A percentile compares a stretch with the other conserved stretches of the same genome.
phyloP scores from a whole-genome alignment of 1,284 basidiomycete genomes.

The Rhizopogon parksii region DNA sequence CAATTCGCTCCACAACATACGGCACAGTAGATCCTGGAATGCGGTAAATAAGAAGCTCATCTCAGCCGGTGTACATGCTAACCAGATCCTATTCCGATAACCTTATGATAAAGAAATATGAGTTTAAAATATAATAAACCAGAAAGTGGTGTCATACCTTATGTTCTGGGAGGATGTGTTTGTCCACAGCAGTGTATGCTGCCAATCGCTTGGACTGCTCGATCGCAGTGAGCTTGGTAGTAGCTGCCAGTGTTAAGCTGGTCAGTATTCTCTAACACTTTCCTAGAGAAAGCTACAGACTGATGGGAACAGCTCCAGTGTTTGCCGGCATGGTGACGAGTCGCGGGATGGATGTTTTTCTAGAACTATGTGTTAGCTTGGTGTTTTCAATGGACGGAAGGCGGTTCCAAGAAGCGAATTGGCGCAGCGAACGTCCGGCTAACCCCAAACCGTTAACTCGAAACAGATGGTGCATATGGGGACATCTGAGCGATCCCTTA shows the following conservation, averaged over 20 bases:
- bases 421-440: neutral
- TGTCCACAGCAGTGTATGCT: conserved; percentile 92
- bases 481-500: neutral
- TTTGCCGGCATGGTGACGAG: conserved; percentile 6
- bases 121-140: neutral
- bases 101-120: conserved; percentile 34
- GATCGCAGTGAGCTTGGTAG: conserved; percentile 35
- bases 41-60: conserved; percentile 3
- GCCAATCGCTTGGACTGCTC: conserved; percentile 86
- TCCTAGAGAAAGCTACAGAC: conserved; percentile 8
- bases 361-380: conserved; percentile 7
- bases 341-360: conserved; percentile 10
- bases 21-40: conserved; percentile 86
- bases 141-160: conserved; percentile 44
- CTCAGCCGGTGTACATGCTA: neutral
- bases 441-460: neutral
- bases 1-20: conserved; percentile 93
- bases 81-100: conserved; percentile 88
- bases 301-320: conserved; percentile 1
- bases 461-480: too few species aligned
- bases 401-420: neutral
- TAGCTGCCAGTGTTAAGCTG: conserved; percentile 2
- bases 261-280: conserved; percentile 1
- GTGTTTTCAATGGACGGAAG: conserved; percentile 1
- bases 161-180: conserved; percentile 78